Percentiles rank a stretch among this genome's conserved stretches.
Conservation (phyloP, 768 basidiomycete species). For the Lentinula sp. region DNA sequence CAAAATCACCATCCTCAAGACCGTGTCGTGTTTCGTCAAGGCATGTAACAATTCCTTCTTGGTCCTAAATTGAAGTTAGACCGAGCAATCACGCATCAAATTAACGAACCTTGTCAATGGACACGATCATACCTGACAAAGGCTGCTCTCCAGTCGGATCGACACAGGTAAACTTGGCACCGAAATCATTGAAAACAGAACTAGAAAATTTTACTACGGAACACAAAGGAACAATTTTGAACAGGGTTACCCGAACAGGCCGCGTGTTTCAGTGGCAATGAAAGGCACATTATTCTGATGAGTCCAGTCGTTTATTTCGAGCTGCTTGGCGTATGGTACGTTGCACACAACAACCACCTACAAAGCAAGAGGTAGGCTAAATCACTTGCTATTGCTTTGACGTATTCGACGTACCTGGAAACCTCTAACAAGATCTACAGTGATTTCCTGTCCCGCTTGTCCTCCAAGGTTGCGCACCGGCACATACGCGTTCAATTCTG, state of each 20-base stretch:
- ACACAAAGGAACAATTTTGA: background rate
- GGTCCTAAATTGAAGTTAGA: slow-evolving; percentile 41
- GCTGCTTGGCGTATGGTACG: slow-evolving; percentile 68
- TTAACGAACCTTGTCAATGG: slow-evolving; percentile 71
- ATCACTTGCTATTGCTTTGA: background rate
- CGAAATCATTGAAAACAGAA: slow-evolving; percentile 95
- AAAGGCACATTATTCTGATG: slow-evolving; percentile 87
- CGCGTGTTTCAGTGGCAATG: slow-evolving; percentile 85
- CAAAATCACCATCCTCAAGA: slow-evolving; percentile 97
- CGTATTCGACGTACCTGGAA: slow-evolving; percentile 66
- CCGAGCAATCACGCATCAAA: background rate
- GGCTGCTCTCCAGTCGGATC: slow-evolving; percentile 98
- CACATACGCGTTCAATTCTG: slow-evolving; percentile 94
- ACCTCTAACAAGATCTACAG: slow-evolving; percentile 73
- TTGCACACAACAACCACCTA: slow-evolving; percentile 90
- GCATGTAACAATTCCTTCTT: slow-evolving; percentile 92
- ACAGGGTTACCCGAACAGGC: slow-evolving; percentile 80
- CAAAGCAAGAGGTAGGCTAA: slow-evolving; percentile 1
- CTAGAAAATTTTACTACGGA: slow-evolving; percentile 30
- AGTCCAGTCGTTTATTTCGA: slow-evolving; percentile 96
- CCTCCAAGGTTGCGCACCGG: slow-evolving; percentile 88
- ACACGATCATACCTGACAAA: slow-evolving; percentile 91
- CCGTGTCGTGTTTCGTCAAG: slow-evolving; percentile 97
- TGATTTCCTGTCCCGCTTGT: slow-evolving; percentile 67
- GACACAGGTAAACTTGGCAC: slow-evolving; percentile 88